Evolutionary conservation across 352 stramenopile genomes (phyloP).

Genomic region (Pythium utonaiense): DNA sequence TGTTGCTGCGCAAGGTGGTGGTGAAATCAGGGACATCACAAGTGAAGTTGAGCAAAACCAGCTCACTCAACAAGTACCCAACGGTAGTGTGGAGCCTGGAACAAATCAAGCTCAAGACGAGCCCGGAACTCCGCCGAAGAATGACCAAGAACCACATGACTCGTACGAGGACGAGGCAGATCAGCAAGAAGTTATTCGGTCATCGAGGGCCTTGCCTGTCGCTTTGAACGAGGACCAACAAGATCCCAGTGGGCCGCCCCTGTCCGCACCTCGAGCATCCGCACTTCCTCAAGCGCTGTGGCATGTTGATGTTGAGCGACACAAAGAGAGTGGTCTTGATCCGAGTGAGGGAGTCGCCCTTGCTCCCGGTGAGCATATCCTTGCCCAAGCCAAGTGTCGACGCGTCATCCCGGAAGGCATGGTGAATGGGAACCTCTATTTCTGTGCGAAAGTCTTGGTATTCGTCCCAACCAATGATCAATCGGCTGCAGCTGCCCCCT

Average conservation of each 20-base stretch:
- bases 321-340: conserved; percentile 60
- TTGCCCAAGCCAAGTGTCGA: conserved; percentile 53
- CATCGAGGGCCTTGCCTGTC: neutral
- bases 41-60: conserved; percentile 30
- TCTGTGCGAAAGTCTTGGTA: conserved; percentile 56
- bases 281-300: conserved; percentile 16
- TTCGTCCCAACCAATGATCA: conserved; percentile 47
- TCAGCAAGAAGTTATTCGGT: conserved; percentile 11
- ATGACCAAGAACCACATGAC: conserved; percentile 11
- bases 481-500: conserved; percentile 2
- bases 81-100: neutral
- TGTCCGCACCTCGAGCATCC: neutral
- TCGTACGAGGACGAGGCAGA: conserved; percentile 6
- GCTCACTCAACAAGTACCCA: neutral
- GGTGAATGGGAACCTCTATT: conserved; percentile 58
- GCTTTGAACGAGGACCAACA: neutral
- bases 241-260: neutral
- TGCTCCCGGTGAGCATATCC: conserved; percentile 54
- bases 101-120: conserved; percentile 16
- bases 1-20: conserved; percentile 64
- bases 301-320: conserved; percentile 27
- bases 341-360: conserved; percentile 62
- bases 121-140: conserved; percentile 14
- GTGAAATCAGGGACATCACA: conserved; percentile 80
- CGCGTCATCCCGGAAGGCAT: conserved; percentile 77